A percentile compares a stretch with the other conserved stretches of the same genome.
Evolutionary conservation across 371 early-diverging fungal species (phyloP).

Genomic region (Circinella minor): DNA sequence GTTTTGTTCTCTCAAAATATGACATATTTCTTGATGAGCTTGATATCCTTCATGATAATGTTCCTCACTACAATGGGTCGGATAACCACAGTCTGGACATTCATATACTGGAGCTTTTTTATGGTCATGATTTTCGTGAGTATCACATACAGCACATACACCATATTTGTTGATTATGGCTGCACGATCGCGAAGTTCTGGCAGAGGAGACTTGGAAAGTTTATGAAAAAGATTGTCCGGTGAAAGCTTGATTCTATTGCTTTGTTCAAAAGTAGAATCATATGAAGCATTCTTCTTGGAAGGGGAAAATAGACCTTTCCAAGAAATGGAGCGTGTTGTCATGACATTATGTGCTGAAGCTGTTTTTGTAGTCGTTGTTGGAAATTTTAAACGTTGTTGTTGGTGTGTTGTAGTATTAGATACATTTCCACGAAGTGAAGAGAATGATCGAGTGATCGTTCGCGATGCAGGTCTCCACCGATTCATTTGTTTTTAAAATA

Average conservation of each 20-base stretch:
- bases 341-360: not conserved
- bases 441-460: constrained; percentile 12
- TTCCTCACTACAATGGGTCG: constrained; percentile 81
- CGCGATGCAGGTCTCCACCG: constrained; percentile 14
- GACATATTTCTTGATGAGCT: constrained; percentile 64
- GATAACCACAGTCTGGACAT: constrained; percentile 86
- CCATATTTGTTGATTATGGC: constrained; percentile 72
- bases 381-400: not conserved
- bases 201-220: constrained; percentile 73
- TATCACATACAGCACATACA: constrained; percentile 76
- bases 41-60: constrained; percentile 71
- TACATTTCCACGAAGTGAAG: not conserved
- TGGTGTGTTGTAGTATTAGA: not conserved
- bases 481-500: not conserved
- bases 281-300: not conserved
- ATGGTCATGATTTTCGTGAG: constrained; percentile 40
- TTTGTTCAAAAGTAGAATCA: not conserved
- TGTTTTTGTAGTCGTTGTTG: not conserved
- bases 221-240: constrained; percentile 75
- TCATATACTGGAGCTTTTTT: constrained; percentile 61
- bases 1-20: constrained; percentile 70
- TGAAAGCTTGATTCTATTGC: constrained; percentile 35
- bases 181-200: constrained; percentile 72
- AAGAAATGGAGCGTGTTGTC: constrained; percentile 20
- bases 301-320: constrained; percentile 12